Conservation (phyloP, 1,284 basidiomycete species). For the Moesziomyces sp. region DNA sequence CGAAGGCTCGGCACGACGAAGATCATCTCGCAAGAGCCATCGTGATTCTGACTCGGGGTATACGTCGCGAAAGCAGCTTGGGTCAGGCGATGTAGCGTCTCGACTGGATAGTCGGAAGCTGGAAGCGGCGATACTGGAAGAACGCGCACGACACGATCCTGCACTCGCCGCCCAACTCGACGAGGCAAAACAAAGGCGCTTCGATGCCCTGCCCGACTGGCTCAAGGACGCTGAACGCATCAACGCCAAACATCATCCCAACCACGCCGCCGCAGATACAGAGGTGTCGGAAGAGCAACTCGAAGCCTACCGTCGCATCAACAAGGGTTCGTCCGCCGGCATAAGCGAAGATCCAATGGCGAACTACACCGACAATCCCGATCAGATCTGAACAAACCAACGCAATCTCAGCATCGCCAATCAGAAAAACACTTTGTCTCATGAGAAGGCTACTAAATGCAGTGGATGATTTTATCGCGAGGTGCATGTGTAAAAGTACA, state of each 20-base stretch:
- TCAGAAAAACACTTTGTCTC: no score
- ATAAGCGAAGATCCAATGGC: constrained; percentile 87
- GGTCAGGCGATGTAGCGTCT: constrained; percentile 26
- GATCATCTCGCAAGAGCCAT: background rate
- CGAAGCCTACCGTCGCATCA: constrained; percentile 82
- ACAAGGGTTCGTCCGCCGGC: constrained; percentile 68
- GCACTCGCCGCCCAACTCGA: constrained; percentile 18
- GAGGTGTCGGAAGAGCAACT: constrained; percentile 93
- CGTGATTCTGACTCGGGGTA: background rate
- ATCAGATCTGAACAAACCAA: background rate
- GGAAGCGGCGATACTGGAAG: constrained; percentile 28
- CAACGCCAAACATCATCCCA: constrained; percentile 54
- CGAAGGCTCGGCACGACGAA: background rate
- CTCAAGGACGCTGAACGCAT: constrained; percentile 45
- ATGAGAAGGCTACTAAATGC: background rate
- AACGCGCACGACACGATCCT: constrained; percentile 32
- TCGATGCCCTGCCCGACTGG: constrained; percentile 50
- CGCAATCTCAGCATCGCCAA: background rate
- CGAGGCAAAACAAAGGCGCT: background rate
- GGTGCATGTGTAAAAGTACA: constrained; percentile 8
- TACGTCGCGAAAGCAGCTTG: constrained; percentile 10
- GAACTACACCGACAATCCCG: constrained; percentile 77
- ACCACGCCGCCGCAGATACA: constrained; percentile 62
- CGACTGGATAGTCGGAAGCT: constrained; percentile 39
- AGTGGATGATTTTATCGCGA: background rate